Evolutionary conservation across 768 basidiomycete species (phyloP), one percentile per base, ranked within the genome.

Genomic region (Infundibulicybe gibba): DNA sequence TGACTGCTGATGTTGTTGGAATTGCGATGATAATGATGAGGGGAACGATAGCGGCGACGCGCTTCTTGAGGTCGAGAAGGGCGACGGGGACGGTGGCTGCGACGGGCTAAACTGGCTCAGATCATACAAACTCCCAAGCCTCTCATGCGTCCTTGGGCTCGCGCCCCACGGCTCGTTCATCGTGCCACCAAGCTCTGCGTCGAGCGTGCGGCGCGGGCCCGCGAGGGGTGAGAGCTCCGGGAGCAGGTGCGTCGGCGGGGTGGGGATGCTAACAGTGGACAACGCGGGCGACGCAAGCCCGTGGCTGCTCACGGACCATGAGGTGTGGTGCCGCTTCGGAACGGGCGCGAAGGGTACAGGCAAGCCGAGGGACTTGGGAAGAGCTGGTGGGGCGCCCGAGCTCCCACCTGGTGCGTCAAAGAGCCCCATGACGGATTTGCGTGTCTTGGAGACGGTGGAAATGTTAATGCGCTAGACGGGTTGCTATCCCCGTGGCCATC

Each of bases 401-500:
- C n/a, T n/a, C n/a, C n/a, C 49, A 16, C 54, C 50, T 35, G 63
- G 56, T 6, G 57, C 51, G 55, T 82, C 78, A 52, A 87, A 87
- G 6, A 87, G 64, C 11, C 83, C 83, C 31, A 85, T 71, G 19
- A 87, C 77, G 10, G 78, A 79, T 50, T 77, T 83, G 39, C 72
- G 68, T n/a, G 57, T 50, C 54, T 63, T 71, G 6, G 52, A 46
- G 5, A 53, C 37, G 30, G 47, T 51, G 1, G 47, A 30, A 5
- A 56, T 20, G 21, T 50, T 52, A 8, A 59, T 45, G 19, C 57
- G 53, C 15, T 53, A 51, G 5, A 21, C 35, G 5, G 47, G 13
- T 11, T 48, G 49, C 15, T 46, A 33, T 41, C 37, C 39, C 13
- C 35, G 45, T 6, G 54, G 54, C 50, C 49, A 12, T 48, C 54